Evolutionary conservation across 2,329 filamentous ascomycete species (phyloP).

Genomic region (Cryphonectria carpinicola): DNA sequence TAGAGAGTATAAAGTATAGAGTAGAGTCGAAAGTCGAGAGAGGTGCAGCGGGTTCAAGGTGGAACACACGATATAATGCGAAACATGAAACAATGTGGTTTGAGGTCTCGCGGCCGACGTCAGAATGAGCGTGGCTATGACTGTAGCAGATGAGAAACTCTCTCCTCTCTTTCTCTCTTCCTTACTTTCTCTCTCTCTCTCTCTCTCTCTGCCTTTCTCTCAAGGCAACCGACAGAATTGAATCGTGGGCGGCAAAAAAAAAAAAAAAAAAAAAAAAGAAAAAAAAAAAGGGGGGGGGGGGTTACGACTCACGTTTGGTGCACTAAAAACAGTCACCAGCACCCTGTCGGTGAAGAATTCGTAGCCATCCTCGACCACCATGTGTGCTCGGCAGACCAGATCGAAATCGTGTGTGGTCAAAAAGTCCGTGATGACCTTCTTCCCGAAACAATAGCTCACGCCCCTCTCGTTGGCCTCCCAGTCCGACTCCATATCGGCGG

Average conservation of each 20-base stretch:
- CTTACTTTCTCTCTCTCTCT: no score
- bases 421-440: conserved; percentile 97
- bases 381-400: conserved; percentile 93
- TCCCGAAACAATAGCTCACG: conserved; percentile 97
- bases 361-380: conserved; percentile 99
- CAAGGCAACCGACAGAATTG: not conserved
- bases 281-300: not conserved
- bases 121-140: conserved; percentile 2
- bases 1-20: no score
- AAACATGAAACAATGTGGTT: conserved; percentile 21
- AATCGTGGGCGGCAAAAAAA: not conserved
- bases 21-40: no score
- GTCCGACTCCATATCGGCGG: conserved; percentile 95
- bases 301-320: conserved; percentile 80
- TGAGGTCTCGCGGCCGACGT: conserved; percentile 3
- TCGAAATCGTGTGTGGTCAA: conserved; percentile 95
- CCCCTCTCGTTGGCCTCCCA: conserved; percentile 98
- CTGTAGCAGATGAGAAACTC: not conserved
- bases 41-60: not conserved
- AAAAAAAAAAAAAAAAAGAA: no score
- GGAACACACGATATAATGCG: conserved; percentile 19
- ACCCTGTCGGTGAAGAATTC: conserved; percentile 98
- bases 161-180: not conserved
- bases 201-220: not conserved
- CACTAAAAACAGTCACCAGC: conserved; percentile 95